A percentile compares a stretch with the other conserved stretches of the same genome.
phyloP scores from a whole-genome alignment of 495 filamentous ascomycete genomes.

The Thermochaetoides thermophila region DNA sequence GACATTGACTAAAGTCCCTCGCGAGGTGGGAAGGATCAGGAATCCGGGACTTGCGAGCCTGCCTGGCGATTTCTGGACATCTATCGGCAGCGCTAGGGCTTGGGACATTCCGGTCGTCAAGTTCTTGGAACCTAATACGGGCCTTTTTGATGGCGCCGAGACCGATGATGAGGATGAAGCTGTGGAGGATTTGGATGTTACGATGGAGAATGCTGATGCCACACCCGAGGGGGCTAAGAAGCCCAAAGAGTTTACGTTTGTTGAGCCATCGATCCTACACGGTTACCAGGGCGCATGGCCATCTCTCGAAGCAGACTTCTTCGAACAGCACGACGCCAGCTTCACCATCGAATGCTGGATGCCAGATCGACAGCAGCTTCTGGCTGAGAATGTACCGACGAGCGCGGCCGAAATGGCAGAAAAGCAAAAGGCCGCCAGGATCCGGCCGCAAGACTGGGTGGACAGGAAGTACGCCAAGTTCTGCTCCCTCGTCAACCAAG shows the following conservation, averaged over 20 bases:
- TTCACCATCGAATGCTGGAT: conserved; percentile 19
- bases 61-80: conserved; percentile 16
- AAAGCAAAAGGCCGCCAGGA: conserved; percentile 9
- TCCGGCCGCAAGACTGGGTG: conserved; percentile 11
- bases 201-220: too few relatives aligned
- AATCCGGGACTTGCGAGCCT: conserved; percentile 20
- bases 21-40: conserved; percentile 11
- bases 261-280: conserved; percentile 4
- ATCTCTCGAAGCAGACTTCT: conserved; percentile 15
- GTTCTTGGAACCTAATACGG: conserved; percentile 17
- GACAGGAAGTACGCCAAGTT: conserved; percentile 26
- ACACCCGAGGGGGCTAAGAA: background rate
- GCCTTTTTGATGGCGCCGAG: conserved; percentile 8
- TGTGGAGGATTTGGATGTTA: too few relatives aligned
- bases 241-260: conserved; percentile 6
- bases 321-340: conserved; percentile 17
- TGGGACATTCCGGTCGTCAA: conserved; percentile 1
- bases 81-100: background rate
- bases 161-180: background rate
- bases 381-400: conserved; percentile 19
- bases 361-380: conserved; percentile 16
- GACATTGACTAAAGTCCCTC: conserved; percentile 11
- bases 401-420: conserved; percentile 21
- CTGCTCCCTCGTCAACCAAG: conserved; percentile 19
- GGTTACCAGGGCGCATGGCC: too few relatives aligned